Base-by-base conservation (phyloP, 1,284 basidiomycete genomes). In the Pisolithus thermaeus region DNA sequence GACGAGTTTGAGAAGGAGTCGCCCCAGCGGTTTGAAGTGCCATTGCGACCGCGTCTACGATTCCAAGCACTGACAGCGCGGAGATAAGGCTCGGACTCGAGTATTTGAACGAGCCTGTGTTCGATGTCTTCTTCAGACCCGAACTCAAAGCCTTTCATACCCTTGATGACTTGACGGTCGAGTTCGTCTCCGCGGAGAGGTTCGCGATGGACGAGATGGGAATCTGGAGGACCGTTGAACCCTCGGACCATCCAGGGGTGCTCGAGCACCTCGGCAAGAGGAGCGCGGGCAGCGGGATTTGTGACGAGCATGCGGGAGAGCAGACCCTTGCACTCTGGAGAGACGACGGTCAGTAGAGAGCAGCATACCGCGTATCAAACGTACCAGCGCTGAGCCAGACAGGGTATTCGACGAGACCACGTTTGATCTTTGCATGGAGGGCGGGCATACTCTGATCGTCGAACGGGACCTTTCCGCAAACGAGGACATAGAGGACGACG, bases 371-470 rank as follows among this genome's bases (percentile, higher is more conserved):
- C 53, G 47, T 50, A 51, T 4, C 12, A 7, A 36, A 49, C 84
- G 61, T 65, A 92, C 91, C 91, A 61, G 89, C 83, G 62, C 90
- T 95, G 18, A 99, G 76, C 96, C 96, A 99, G 8, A 91, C 89
- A 0, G 96, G 96, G 65, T 99, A 99, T 66, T 99, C 96, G 45
- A 97, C 95, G 42, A 95, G 74, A 1, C 97, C 96, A 3, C 94
- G 83, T 71, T 99, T 99, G 74, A 99, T 99, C 76, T 99, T 99
- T 39, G 96, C 96, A 67, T 99, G 97, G 47, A 99, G 74, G 0
- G 95, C 96, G 2, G 96, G 97, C 96, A 99, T 99, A 65, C 89
- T 94, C 71, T 98, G 94, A 68, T 99, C 97, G 66, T 99, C 96
- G 65, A 99, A 99, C 0, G 96, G 96, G 1, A 99, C 96, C 72